Conservation (phyloP, 2,329 filamentous ascomycete genomes). For the Exophiala oligosperma region DNA sequence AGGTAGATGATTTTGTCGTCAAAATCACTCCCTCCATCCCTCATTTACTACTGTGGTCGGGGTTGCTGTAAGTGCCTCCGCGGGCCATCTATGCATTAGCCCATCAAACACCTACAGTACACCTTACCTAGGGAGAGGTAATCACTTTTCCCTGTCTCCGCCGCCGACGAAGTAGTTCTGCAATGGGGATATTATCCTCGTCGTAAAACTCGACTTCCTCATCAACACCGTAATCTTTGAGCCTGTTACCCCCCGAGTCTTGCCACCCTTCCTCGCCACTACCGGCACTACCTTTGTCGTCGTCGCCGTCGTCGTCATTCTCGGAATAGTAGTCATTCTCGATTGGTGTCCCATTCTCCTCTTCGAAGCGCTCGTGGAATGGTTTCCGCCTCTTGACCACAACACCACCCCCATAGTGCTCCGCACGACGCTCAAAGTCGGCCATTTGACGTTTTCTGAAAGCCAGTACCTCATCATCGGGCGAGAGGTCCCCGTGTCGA, state of each 20-base stretch:
- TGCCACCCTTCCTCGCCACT: conserved; percentile 62
- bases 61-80: no score
- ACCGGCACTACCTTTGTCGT: conserved; percentile 27
- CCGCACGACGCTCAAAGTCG: conserved; percentile 49
- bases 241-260: conserved; percentile 62
- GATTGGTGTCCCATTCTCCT: conserved; percentile 21
- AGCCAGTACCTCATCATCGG: conserved; percentile 49
- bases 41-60: no score
- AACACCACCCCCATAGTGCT: conserved; percentile 23
- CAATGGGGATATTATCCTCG: conserved; percentile 60
- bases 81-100: no score
- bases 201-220: conserved; percentile 66
- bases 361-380: conserved; percentile 41
- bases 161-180: conserved; percentile 50
- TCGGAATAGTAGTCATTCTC: conserved; percentile 23
- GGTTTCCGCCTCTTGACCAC: conserved; percentile 40
- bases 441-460: conserved; percentile 56
- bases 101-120: no score
- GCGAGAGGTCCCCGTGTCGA: conserved; percentile 31
- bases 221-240: conserved; percentile 65
- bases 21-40: no score
- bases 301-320: conserved; percentile 20
- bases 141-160: conserved; percentile 16
- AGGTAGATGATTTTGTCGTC: no score
- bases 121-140: no score